Conservation (phyloP, 306 rosid species). For the Dryas alaskensis region DNA sequence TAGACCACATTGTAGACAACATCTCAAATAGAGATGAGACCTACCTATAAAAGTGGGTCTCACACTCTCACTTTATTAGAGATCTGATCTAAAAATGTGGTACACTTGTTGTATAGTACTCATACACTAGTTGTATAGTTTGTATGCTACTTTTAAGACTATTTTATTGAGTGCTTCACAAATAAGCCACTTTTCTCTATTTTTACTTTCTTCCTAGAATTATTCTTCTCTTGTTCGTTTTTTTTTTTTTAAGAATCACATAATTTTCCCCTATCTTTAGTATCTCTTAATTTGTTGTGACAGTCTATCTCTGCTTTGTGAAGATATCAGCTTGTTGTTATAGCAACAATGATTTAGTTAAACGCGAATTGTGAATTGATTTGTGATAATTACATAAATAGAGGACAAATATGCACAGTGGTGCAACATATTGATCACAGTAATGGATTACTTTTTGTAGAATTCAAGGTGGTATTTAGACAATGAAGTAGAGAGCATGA, state of each 20-base stretch:
- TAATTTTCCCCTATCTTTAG: background rate
- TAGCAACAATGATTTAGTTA: background rate
- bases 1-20: background rate
- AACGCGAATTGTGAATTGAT: background rate
- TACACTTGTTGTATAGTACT: background rate
- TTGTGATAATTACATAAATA: background rate
- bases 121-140: background rate
- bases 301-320: background rate
- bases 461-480: conserved; percentile 42
- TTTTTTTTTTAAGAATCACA: background rate
- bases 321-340: background rate
- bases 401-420: background rate
- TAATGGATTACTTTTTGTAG: conserved; percentile 1
- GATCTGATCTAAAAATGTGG: background rate
- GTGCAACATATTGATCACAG: background rate
- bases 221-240: no score
- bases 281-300: background rate
- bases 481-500: conserved; percentile 61
- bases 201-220: background rate
- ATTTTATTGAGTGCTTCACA: background rate
- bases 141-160: background rate
- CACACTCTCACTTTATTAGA: no score
- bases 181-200: background rate
- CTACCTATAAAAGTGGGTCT: no score
- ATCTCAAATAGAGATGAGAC: background rate